Evolutionary conservation across 2,329 filamentous ascomycete genomes (phyloP), one percentile per base, ranked within the genome.

Genomic region (Botrytis fragariae): DNA sequence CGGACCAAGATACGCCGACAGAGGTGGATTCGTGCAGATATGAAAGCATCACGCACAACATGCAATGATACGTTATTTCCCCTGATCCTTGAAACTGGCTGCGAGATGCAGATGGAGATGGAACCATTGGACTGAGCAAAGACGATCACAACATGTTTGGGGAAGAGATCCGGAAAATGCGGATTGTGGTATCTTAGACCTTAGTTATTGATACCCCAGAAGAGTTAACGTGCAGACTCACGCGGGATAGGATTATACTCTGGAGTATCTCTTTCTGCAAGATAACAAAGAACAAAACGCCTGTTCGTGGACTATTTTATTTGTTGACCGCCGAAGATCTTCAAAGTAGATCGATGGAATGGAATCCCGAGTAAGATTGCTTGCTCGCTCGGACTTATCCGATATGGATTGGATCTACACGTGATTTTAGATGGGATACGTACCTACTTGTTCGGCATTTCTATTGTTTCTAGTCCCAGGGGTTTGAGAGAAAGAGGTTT

Each of bases 1-100:
- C 22, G 67, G 60, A 69, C 74, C 4, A 76, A 73, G 51, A 72
- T 65, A 61, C 71, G 73, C 45, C 67, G 77, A 51, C 32, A 72
- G 44, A 68, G 45, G 32, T 76, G 69, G 72, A 59, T 73, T 62
- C 44, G 20, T 48, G 65, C 62, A 72, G 70, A 44, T 18, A 42
- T 67, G n/a, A 16, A n/a, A 37, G 59, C 42, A 14, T 42, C 18
- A 44, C 45, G 44, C n/a, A 54, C 62, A 54, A 51, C 70, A 72
- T 16, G 62, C 44, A n/a, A 68, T 60, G 48, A 71, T 57, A 65
- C 37, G 18, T 39, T 29, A 65, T 57, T 20, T 25, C 69, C 37
- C n/a, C 14, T 64, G 12, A 39, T 48, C 69, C 69, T 65, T 54
- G 61, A 20, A 57, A 42, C 14, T 32, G 61, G 22, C 14, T 45